phyloP scores from a whole-genome alignment of 1,284 basidiomycete species.

The Microbotryum saponariae region DNA sequence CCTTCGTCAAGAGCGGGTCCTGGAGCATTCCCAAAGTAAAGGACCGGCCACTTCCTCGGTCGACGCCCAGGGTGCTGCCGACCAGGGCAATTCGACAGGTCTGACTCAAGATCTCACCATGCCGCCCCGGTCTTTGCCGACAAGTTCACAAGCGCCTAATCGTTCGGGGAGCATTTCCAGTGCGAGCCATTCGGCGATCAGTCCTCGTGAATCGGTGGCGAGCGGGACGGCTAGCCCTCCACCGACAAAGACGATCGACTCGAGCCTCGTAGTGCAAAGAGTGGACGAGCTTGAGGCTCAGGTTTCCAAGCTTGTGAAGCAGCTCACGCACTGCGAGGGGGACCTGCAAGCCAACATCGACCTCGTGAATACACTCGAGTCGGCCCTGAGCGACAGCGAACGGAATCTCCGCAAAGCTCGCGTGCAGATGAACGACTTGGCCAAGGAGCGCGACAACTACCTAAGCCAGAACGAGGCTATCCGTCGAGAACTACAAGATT shows the following conservation, averaged over 20 bases:
- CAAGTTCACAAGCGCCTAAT: constrained; percentile 40
- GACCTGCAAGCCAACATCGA: constrained; percentile 88
- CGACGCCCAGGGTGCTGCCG: neutral
- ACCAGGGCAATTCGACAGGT: constrained; percentile 65
- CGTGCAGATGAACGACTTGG: constrained; percentile 77
- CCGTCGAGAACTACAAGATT: constrained; percentile 53
- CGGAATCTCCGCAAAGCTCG: constrained; percentile 84
- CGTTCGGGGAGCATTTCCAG: constrained; percentile 25
- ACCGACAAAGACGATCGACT: constrained; percentile 44
- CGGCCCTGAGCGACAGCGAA: constrained; percentile 76
- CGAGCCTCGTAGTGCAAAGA: constrained; percentile 50
- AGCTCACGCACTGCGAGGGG: constrained; percentile 78
- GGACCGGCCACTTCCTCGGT: neutral
- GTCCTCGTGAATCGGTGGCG: constrained; percentile 7
- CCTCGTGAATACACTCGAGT: constrained; percentile 70
- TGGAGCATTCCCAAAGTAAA: too few species aligned
- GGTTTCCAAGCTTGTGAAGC: constrained; percentile 68
- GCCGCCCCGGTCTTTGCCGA: constrained; percentile 74
- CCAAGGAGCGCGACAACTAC: constrained; percentile 69
- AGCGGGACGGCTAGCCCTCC: neutral
- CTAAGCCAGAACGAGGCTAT: constrained; percentile 57
- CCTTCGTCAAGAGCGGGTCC: too few species aligned
- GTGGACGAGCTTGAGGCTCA: constrained; percentile 75
- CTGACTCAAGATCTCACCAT: constrained; percentile 79
- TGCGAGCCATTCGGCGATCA: constrained; percentile 7